A percentile compares a stretch with the other conserved stretches of the same genome.
Conservation (phyloP, 1,284 basidiomycete genomes). For the Cutaneotrichosporon curvatum region DNA sequence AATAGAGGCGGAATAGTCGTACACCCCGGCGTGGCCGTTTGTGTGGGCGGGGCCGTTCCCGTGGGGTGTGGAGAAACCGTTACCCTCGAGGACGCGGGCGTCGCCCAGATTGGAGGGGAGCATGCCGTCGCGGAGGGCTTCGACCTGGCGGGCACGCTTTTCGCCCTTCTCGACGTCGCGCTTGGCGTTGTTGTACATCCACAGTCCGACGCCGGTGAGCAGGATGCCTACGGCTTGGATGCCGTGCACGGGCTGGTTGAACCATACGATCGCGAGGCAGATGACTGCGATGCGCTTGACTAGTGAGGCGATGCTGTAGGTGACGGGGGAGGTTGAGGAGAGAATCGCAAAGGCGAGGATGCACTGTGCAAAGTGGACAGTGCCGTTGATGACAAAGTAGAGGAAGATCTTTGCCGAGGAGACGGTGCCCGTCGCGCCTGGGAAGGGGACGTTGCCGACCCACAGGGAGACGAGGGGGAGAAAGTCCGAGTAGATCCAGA, state of each 20-base stretch:
- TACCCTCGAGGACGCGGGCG: slow-evolving; percentile 32
- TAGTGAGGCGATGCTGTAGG: slow-evolving; percentile 95
- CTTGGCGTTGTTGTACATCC: slow-evolving; percentile 94
- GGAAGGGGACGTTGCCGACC: slow-evolving; percentile 16
- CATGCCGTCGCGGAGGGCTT: slow-evolving; percentile 52
- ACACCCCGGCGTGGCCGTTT: neutral
- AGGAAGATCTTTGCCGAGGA: slow-evolving; percentile 46
- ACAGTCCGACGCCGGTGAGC: slow-evolving; percentile 83
- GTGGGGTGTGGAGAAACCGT: neutral
- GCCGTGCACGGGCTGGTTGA: slow-evolving; percentile 75
- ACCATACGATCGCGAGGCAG: slow-evolving; percentile 96
- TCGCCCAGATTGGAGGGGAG: slow-evolving; percentile 38
- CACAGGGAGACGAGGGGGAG: slow-evolving; percentile 54
- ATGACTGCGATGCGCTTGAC: slow-evolving; percentile 98
- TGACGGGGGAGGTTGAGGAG: slow-evolving; percentile 91
- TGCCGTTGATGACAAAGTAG: slow-evolving; percentile 84
- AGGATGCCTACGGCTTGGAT: slow-evolving; percentile 80
- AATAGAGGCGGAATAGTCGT: too few species aligned
- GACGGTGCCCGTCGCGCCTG: neutral
- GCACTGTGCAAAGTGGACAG: slow-evolving; percentile 94
- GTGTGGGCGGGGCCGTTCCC: neutral
- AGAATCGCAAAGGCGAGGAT: slow-evolving; percentile 96
- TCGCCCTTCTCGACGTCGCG: slow-evolving; percentile 87
- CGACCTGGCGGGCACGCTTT: slow-evolving; percentile 74
- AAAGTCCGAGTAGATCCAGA: slow-evolving; percentile 84